Evolutionary conservation across 1,284 basidiomycete genomes (phyloP).

Genomic region (Cerrena zonata): DNA sequence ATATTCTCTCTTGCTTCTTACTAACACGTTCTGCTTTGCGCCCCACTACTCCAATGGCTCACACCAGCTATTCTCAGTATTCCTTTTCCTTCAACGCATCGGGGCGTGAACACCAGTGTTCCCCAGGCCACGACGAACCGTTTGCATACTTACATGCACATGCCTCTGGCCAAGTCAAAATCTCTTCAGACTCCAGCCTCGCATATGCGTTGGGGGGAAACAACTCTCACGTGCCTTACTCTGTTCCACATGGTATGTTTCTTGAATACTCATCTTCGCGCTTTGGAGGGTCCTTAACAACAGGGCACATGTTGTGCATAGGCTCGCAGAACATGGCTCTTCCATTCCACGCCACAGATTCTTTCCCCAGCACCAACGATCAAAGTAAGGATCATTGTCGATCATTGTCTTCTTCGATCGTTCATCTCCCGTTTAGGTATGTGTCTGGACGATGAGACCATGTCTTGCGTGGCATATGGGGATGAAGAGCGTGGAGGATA

Average conservation of each 20-base stretch:
- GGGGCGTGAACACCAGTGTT: background rate
- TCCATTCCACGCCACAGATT: background rate
- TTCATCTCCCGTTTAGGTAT: constrained; percentile 1
- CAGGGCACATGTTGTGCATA: too few relatives aligned
- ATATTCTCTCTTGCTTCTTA: background rate
- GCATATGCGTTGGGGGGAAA: background rate
- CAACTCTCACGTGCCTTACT: background rate
- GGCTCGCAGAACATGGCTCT: too few relatives aligned
- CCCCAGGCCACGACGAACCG: background rate
- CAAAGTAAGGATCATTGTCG: background rate
- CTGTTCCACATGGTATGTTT: background rate
- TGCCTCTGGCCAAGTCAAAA: background rate
- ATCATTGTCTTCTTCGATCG: background rate
- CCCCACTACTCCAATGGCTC: background rate
- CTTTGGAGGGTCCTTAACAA: too few relatives aligned
- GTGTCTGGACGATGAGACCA: constrained; percentile 4
- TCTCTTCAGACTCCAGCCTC: constrained; percentile 2
- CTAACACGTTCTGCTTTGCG: background rate
- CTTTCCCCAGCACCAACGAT: background rate
- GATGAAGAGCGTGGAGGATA: background rate
- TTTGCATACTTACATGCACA: background rate
- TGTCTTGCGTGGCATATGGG: constrained; percentile 11
- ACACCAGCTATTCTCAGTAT: background rate
- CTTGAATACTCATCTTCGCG: background rate
- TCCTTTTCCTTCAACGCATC: background rate